Evolutionary conservation across 1,284 basidiomycete species (phyloP), one percentile per base, ranked within the genome.

Genomic region (Ceratobasidium sp.): DNA sequence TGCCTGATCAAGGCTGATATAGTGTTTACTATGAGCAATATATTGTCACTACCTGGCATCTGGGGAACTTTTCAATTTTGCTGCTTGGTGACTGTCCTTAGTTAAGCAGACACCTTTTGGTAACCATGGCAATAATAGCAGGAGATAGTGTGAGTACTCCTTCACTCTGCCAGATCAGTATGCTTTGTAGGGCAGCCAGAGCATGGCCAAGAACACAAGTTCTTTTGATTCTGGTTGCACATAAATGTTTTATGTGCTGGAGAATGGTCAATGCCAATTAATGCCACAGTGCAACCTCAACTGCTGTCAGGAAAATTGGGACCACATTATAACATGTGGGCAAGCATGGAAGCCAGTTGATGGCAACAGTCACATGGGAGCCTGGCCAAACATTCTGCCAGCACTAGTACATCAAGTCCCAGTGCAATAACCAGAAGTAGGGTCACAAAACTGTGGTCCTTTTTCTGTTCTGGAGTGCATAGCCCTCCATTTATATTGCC

Each of bases 251-350:
- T 57, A 4, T n/a, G 17, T 27, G 38, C 55, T 43, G 55, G 12
- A 43, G 55, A 57, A 22, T 27, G 35, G n/a, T 35, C n/a, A 27
- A 34, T 22, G 7, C 40, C 40, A 13, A 57, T 12, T 43, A 57
- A 42, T 25, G 55, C 55, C 15, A 57, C n/a, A 40, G 45, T 57
- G 13, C 55, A 13, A 22, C 55, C 55, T 3, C 55, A 42, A 6
- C 45, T 27, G 32, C 27, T 27, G 38, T 57, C 38, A 43, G 55
- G 45, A 27, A 57, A 27, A n/a, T n/a, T n/a, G n/a, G n/a, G n/a
- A n/a, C n/a, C n/a, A n/a, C n/a, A n/a, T n/a, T n/a, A n/a, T n/a
- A n/a, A n/a, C n/a, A n/a, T n/a, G n/a, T n/a, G n/a, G n/a, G n/a
- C n/a, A n/a, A n/a, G n/a, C n/a, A n/a, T n/a, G n/a, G n/a, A n/a